Evolutionary conservation across 2,329 filamentous ascomycete genomes (phyloP), one percentile per base, ranked within the genome.

Genomic region (Penicillium sp.): DNA sequence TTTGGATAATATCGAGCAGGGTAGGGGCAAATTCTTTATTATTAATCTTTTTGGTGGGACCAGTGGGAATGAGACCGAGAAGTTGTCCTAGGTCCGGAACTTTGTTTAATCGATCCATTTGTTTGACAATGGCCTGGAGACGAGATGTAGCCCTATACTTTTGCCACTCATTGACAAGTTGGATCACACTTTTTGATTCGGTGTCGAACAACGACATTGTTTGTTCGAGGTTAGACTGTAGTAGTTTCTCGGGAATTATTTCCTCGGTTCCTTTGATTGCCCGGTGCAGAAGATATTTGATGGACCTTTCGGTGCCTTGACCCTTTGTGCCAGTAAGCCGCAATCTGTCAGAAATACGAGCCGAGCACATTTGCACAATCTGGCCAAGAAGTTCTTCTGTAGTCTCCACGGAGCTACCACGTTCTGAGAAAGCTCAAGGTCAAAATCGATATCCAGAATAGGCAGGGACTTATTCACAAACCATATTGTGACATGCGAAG

Each of bases 1-100:
- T 73, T 1, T 13, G 42, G 1, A 74, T 42, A 24, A 63, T 67
- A 12, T 68, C 67, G 5, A 63, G 24, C 0, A 70, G 46, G 38
- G 33, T 62, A 12, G n/a, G n/a, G 38, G 47, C 55, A 9, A 38
- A 39, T 6, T 9, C 40, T 0, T 49, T 45, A 2, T 43, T 29
- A 48, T 67, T 57, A 4, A 49, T 42, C 3, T 25, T 28, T 12
- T 58, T 45, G 4, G 56, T 53, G 35, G 42, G 29, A 41, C 47
- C 25, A 35, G 42, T 40, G 29, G 47, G 47, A 49, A 68, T 62
- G 1, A 32, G 39, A 4, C 47, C 12, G 11, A 67, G 37, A 3
- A 61, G 38, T 28, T 43, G 12, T 12, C 35, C 29, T 3, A 54
- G 13, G n/a, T 51, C 46, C 25, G 47, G 48, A 1, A 54, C 46